Base-by-base conservation (phyloP, 2,329 filamentous ascomycete species). In the Trichoderma arundinaceum region DNA sequence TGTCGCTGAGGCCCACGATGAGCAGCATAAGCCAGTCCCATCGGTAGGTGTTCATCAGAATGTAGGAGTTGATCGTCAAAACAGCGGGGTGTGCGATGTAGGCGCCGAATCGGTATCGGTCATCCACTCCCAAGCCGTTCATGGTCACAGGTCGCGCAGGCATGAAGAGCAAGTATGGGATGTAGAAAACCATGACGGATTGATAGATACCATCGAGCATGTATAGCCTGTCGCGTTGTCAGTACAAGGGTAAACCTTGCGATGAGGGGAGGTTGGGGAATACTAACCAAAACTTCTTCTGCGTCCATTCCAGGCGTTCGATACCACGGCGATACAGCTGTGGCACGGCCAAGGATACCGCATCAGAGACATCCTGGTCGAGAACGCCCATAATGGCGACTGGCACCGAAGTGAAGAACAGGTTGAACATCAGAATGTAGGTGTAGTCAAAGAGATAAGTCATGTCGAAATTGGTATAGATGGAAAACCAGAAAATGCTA, bases 401-500 rank as follows among this genome's bases (percentile, higher is more conserved):
- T 2, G 95, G 93, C 19, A 99, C 80, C 15, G 95, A 99, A 6
- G 95, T 99, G 79, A 99, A 99, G 66, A 94, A 91, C 76, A 99
- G 82, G 80, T 98, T 98, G 84, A 96, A 97, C 75, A 98, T 86
- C 69, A 98, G 84, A 73, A 99, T 97, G 80, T 98, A 99, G 44
- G 92, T 96, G 82, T 97, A 97, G 78, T 99, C 95, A 81, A 96
- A 97, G 61, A 97, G 88, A 76, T 97, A 98, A 52, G 94, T 94
- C 77, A 94, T 93, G 80, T 99, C 95, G 77, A 96, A 97, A 79
- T 96, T 90, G 82, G 91, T 92, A 79, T 91, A 99, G 63, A 97
- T 92, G 76, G 96, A 93, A 79, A 92, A 99, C 94, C 94, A 98
- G 84, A 98, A 97, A 66, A 99, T 91, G 49, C 90, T 87, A 75